Conservation (phyloP, 2,329 filamentous ascomycete species). For the Neofusicoccum sp. region DNA sequence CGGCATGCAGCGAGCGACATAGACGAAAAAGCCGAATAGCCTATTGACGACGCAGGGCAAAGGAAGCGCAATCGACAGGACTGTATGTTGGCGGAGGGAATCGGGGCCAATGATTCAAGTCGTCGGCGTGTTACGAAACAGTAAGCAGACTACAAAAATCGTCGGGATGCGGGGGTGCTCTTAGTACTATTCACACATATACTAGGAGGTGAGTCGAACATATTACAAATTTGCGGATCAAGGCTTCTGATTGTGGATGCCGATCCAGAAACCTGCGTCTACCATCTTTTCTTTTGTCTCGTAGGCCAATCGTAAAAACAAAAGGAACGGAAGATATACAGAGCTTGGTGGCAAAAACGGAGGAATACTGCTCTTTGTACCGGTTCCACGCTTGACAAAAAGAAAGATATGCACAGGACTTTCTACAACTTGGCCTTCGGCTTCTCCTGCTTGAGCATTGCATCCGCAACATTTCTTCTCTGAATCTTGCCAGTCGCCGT, state of each 20-base stretch:
- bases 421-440: slow-evolving; percentile 56
- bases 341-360: background rate
- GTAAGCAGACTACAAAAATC: background rate
- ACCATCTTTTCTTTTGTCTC: background rate
- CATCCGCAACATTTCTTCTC: slow-evolving; percentile 80
- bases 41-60: no score
- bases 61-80: no score
- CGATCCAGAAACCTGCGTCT: background rate
- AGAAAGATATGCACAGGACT: background rate
- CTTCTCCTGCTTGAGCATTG: slow-evolving; percentile 73
- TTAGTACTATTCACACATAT: background rate
- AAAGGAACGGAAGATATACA: background rate
- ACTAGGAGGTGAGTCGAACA: background rate
- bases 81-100: background rate
- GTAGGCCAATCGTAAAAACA: no score
- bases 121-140: background rate
- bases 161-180: background rate
- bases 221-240: background rate
- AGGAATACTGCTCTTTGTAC: background rate
- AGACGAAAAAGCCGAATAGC: no score
- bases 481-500: slow-evolving; percentile 92
- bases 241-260: no score
- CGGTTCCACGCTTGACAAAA: background rate
- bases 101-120: background rate
- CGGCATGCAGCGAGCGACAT: no score